These are phyloP conservation scores for Stemphylium beticola DNA, from an alignment of 2,329 filamentous ascomycete species.

Conservation along the genomic window DNA sequence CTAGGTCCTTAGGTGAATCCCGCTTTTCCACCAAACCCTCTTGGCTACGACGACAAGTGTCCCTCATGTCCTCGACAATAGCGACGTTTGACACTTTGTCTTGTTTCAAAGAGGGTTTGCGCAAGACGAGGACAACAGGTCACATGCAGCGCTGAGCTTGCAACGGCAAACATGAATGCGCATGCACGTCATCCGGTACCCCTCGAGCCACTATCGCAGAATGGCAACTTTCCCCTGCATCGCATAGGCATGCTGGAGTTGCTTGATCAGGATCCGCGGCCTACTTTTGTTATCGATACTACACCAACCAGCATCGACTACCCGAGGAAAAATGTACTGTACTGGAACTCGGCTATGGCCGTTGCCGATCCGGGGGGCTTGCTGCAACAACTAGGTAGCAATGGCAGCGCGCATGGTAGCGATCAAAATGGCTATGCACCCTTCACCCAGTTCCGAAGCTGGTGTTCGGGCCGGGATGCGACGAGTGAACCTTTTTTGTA, in stretches of 20 bases:
- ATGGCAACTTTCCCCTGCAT: constrained; percentile 12
- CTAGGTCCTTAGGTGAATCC: constrained; percentile 3
- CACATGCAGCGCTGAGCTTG: constrained; percentile 3
- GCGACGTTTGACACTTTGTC: background rate
- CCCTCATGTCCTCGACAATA: constrained; percentile 2
- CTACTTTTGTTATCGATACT: constrained; percentile 25
- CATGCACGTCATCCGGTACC: constrained; percentile 2
- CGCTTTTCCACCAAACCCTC: constrained; percentile 1
- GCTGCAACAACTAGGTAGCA: constrained; percentile 13
- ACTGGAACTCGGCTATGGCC: constrained; percentile 31
- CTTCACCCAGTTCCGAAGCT: constrained; percentile 23
- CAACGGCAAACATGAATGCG: background rate
- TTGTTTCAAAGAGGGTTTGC: background rate
- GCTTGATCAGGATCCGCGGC: constrained; percentile 28
- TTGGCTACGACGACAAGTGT: background rate
- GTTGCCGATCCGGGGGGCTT: constrained; percentile 15
- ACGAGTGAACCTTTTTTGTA: constrained; percentile 6
- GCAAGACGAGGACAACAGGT: constrained; percentile 2
- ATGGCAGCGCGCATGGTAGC: background rate
- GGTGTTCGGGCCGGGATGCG: constrained; percentile 14
- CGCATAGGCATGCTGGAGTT: constrained; percentile 28
- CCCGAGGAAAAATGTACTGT: constrained; percentile 7
- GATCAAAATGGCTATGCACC: background rate
- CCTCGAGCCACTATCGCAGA: constrained; percentile 1
- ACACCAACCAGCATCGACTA: background rate